These are phyloP conservation scores for Arthroderma sp. DNA, from an alignment of 2,329 filamentous ascomycete species.

Conservation along the genomic window DNA sequence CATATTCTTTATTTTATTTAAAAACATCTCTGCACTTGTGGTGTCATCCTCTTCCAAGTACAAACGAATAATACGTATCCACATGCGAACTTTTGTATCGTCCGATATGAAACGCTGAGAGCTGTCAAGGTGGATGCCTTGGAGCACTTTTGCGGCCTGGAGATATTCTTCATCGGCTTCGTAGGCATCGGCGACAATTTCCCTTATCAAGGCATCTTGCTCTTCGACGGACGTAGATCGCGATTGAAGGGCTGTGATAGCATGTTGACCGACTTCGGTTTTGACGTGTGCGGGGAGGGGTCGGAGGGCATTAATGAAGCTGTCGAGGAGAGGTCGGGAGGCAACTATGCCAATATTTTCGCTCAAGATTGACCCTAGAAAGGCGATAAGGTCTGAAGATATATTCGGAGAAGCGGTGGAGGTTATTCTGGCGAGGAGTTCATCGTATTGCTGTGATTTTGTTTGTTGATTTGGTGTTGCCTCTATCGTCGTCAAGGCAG, in stretches of 20 bases:
- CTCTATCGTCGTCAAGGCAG: slow-evolving; percentile 38
- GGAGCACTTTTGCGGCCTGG: slow-evolving; percentile 62
- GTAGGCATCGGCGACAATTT: slow-evolving; percentile 70
- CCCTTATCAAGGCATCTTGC: slow-evolving; percentile 62
- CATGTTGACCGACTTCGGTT: slow-evolving; percentile 61
- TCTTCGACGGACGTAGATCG: slow-evolving; percentile 68
- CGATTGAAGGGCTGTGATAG: slow-evolving; percentile 54
- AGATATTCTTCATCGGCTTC: slow-evolving; percentile 70
- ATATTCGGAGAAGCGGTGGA: slow-evolving; percentile 23
- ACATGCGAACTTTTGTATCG: slow-evolving; percentile 69
- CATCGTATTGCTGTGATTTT: slow-evolving; percentile 44
- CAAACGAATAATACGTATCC: slow-evolving; percentile 88
- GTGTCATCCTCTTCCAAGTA: slow-evolving; percentile 91
- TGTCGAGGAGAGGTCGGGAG: slow-evolving; percentile 54
- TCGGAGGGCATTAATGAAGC: slow-evolving; percentile 52
- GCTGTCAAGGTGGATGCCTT: slow-evolving; percentile 75
- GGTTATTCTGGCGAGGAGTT: slow-evolving; percentile 45
- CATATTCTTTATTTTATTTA: slow-evolving; percentile 92
- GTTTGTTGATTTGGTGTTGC: slow-evolving; percentile 33
- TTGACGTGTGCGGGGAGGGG: slow-evolving; percentile 45
- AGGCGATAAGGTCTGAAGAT: slow-evolving; percentile 51
- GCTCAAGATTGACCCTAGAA: slow-evolving; percentile 55
- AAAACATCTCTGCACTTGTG: slow-evolving; percentile 66
- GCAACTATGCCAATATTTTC: slow-evolving; percentile 64
- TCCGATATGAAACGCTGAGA: slow-evolving; percentile 74